A percentile compares a stretch with the other conserved stretches of the same genome.
These are phyloP conservation scores for Barnettozyma salicaria DNA, from an alignment of 805 yeast species.

Conservation along the genomic window DNA sequence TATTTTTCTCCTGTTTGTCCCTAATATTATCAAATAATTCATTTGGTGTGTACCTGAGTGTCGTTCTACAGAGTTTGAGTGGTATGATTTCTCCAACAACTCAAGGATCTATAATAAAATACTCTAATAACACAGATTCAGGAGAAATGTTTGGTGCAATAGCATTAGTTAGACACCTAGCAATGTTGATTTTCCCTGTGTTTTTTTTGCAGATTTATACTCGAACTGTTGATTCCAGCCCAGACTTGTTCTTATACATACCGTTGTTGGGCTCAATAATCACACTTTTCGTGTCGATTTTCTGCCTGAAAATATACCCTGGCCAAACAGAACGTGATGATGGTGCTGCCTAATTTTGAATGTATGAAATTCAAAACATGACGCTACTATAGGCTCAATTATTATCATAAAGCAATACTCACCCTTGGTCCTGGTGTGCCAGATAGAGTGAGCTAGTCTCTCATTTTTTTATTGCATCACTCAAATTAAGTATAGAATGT, in stretches of 20 bases:
- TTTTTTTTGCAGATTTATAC: conserved; percentile 18
- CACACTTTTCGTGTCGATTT: not conserved
- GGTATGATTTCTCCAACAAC: conserved; percentile 21
- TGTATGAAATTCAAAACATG: no score
- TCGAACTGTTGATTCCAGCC: conserved; percentile 10
- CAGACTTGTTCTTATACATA: conserved; percentile 9
- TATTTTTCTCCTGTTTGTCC: conserved; percentile 3
- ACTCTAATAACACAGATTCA: conserved; percentile 14
- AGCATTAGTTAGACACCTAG: conserved; percentile 19
- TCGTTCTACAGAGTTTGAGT: conserved; percentile 15
- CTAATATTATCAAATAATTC: conserved; percentile 5
- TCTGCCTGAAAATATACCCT: conserved; percentile 1
- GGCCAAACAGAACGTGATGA: no score
- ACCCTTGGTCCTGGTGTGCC: no score
- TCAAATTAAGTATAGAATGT: no score
- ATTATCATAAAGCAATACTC: no score
- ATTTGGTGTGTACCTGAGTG: conserved; percentile 12
- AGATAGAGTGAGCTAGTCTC: no score
- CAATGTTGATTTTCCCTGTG: conserved; percentile 16
- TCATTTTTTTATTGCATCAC: no score
- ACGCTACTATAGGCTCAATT: no score
- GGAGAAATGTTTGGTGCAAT: conserved; percentile 24
- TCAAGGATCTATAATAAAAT: conserved; percentile 17
- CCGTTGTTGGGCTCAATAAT: conserved; percentile 7
- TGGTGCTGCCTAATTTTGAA: no score